Conservation (phyloP, 1,284 basidiomycete species). For the Moesziomyces parantarcticus region DNA sequence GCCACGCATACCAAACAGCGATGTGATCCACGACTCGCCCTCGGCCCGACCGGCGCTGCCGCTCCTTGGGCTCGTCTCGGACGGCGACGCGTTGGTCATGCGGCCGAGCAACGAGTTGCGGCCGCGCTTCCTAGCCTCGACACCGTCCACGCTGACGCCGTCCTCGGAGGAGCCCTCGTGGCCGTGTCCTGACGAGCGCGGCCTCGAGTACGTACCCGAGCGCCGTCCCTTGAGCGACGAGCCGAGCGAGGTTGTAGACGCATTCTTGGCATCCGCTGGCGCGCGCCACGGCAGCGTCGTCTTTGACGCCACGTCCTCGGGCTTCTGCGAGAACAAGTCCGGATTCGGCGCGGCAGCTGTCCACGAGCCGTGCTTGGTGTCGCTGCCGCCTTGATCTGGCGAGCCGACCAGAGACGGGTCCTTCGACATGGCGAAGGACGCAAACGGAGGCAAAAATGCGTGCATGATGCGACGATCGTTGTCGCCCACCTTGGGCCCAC, state of each 20-base stretch:
- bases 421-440: conserved; percentile 23
- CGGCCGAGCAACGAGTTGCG: conserved; percentile 21
- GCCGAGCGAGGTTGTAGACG: conserved; percentile 23
- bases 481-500: conserved; percentile 5
- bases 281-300: conserved; percentile 7
- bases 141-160: conserved; percentile 19
- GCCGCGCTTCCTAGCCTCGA: conserved; percentile 17
- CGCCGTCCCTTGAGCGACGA: conserved; percentile 18
- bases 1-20: conserved; percentile 15
- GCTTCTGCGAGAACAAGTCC: conserved; percentile 15
- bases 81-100: conserved; percentile 20
- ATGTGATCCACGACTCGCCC: conserved; percentile 29
- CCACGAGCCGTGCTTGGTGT: conserved; percentile 37
- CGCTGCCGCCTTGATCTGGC: conserved; percentile 24
- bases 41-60: conserved; percentile 18
- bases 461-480: conserved; percentile 26
- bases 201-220: conserved; percentile 20
- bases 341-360: conserved; percentile 22
- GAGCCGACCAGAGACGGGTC: conserved; percentile 18
- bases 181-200: conserved; percentile 17
- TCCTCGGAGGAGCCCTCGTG: conserved; percentile 33
- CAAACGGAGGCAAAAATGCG: conserved; percentile 20
- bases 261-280: conserved; percentile 9
- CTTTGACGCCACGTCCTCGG: neutral
- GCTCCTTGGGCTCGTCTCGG: conserved; percentile 15